Evolutionary conservation across 805 yeast species (phyloP).

Genomic region (Phaffomyces opuntiae): DNA sequence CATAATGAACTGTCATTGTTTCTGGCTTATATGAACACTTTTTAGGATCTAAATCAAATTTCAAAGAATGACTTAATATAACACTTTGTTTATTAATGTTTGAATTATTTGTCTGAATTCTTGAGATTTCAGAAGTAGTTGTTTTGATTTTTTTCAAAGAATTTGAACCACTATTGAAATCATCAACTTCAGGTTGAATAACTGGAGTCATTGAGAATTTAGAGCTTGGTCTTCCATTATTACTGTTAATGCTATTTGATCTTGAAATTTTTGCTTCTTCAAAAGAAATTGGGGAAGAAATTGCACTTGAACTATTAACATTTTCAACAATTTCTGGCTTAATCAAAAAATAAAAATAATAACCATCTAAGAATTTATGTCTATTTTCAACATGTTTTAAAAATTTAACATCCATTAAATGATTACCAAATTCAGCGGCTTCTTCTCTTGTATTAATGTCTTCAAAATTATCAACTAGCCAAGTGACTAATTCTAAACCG

Average conservation of each 20-base stretch:
- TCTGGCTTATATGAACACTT: slow-evolving; percentile 72
- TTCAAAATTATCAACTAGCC: slow-evolving; percentile 73
- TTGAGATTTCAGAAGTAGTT: slow-evolving; percentile 3
- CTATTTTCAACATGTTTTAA: slow-evolving; percentile 77
- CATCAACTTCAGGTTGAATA: slow-evolving; percentile 6
- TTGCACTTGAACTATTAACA: not conserved
- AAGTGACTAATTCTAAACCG: slow-evolving; percentile 79
- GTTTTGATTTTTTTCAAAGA: slow-evolving; percentile 12
- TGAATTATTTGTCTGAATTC: slow-evolving; percentile 3
- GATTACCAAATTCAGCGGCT: slow-evolving; percentile 75
- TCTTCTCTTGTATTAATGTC: slow-evolving; percentile 80
- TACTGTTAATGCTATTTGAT: slow-evolving; percentile 8
- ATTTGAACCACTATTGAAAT: not conserved
- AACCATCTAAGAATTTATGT: slow-evolving; percentile 86
- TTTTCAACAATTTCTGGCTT: slow-evolving; percentile 1
- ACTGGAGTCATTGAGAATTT: slow-evolving; percentile 16
- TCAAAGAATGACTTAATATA: slow-evolving; percentile 58
- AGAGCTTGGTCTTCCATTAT: slow-evolving; percentile 8
- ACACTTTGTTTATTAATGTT: slow-evolving; percentile 27
- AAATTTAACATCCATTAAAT: slow-evolving; percentile 62
- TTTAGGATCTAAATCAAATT: slow-evolving; percentile 69
- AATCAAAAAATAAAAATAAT: slow-evolving; percentile 74
- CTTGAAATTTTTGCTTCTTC: slow-evolving; percentile 5
- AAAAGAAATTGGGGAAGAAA: not conserved
- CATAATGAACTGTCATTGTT: slow-evolving; percentile 76